Base-by-base conservation (phyloP, 2,329 filamentous ascomycete genomes). In the Fusarium pseudocircinatum region DNA sequence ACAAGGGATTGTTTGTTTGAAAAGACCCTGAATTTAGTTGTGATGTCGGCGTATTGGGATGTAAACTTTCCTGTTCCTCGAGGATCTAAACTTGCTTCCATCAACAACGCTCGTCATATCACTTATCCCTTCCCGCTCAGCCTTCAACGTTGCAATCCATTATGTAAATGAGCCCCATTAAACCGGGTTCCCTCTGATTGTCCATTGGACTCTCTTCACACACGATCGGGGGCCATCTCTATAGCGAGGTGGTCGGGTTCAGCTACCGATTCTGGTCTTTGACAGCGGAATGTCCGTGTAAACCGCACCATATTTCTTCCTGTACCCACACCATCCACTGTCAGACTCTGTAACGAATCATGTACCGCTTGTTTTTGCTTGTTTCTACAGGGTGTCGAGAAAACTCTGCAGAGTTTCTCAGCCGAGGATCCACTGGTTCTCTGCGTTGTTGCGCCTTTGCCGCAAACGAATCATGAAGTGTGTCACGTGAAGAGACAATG, bases 341-440 rank as follows among this genome's bases (percentile, higher is more conserved):
- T n/a, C n/a, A n/a, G n/a, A n/a, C n/a, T n/a, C n/a, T n/a, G n/a
- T n/a, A n/a, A n/a, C n/a, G n/a, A n/a, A n/a, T n/a, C n/a, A n/a
- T n/a, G n/a, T 36, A 49, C 44, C 8, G 16, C 20, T 44, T 70
- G 22, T 42, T 28, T n/a, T 47, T 43, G 20, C 34, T 54, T 42
- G 34, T 42, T 54, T 54, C 30, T 44, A 39, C 53, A 63, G 53
- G 57, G 58, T 39, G 16, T 36, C 32, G 68, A 69, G 73, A 73
- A 73, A 73, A 74, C 53, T 73, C 71, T 73, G 54, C 36, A 52
- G 37, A 47, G 24, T 30, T 47, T 42, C 49, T 50, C 39, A 62
- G 14, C 24, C 36, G 42, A 36, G 47, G 34, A 24, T 68, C 70
- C 67, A 63, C 67, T 54, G 7, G 11, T 37, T 4, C 12, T 9